Evolutionary conservation across 306 rosid genomes (phyloP), one percentile per base, ranked within the genome.

Genomic region (Cyclanthera cordifolia): DNA sequence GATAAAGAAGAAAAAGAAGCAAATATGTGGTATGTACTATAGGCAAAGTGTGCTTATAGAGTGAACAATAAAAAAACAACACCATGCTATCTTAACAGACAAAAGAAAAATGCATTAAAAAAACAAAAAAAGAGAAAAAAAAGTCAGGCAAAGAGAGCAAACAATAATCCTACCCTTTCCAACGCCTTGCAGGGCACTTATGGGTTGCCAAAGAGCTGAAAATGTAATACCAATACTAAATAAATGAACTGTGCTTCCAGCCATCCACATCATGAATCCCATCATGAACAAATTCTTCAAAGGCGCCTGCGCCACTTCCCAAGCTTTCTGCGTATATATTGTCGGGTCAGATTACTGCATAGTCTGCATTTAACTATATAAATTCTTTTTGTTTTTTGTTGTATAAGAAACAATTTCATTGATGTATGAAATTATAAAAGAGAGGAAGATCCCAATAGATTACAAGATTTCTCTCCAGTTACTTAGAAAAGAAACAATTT

Each of bases 241-340:
- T 72, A 94, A 82, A 77, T 94, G 99, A 58, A 94, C 97, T 0
- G 99, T 90, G 53, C 81, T 85, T 43, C 99, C 99, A 80, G 97
- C 96, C 99, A 94, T 94, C 99, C 99, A 94, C 99, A 94, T 94
- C 99, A 94, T 94, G 77, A 90, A 94, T 6, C 96, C 99, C 99
- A 94, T 94, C 99, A 94, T 94, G 8, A 94, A 47, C 88, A 94
- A 82, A 78, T 94, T 94, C 90, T 94, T 94, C 58, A 94, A 74
- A 10, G 99, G 99, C 2, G 99, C 89, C 82, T 94, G 99, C 10
- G 99, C 99, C 70, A 94, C 95, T 82, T 94, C 99, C 99, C 99
- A 94, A 68, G 99, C 97, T 94, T 94, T 94, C 99, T 94, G 85
- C 78, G 70, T 60, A 74, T 27, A 43, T 2, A 46, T 23, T 47